phyloP scores from a whole-genome alignment of 2,329 filamentous ascomycete species.

The Endothia cerciana region DNA sequence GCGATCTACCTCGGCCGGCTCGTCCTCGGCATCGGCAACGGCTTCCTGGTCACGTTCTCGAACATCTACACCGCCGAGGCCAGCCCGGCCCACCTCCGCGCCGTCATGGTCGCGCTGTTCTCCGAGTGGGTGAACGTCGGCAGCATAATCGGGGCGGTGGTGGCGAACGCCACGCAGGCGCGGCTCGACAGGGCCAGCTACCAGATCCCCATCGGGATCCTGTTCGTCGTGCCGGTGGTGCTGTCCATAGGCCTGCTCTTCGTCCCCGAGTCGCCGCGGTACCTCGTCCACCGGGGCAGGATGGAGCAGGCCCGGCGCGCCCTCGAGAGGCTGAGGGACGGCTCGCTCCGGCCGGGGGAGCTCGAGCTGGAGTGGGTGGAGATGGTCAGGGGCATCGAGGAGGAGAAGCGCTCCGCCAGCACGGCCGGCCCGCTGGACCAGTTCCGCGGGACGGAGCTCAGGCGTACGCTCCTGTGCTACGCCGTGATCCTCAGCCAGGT shows the following conservation, averaged over 20 bases:
- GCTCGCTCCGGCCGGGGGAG: conserved; percentile 37
- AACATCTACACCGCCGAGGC: conserved; percentile 54
- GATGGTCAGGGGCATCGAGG: conserved; percentile 44
- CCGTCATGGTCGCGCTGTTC: conserved; percentile 52
- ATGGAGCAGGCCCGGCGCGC: conserved; percentile 35
- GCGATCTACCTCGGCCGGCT: conserved; percentile 52
- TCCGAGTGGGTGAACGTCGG: conserved; percentile 54
- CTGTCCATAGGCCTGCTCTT: conserved; percentile 50
- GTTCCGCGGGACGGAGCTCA: conserved; percentile 48
- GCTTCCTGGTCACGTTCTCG: conserved; percentile 49
- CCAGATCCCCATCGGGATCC: conserved; percentile 50
- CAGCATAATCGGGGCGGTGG: conserved; percentile 49
- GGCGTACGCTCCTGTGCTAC: conserved; percentile 54
- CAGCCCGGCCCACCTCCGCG: conserved; percentile 51
- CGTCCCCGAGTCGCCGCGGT: conserved; percentile 51
- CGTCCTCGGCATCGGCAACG: conserved; percentile 48
- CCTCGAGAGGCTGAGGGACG: conserved; percentile 37
- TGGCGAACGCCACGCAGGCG: conserved; percentile 46
- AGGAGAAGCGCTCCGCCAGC: conserved; percentile 40
- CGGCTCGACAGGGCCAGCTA: conserved; percentile 45
- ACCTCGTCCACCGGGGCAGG: conserved; percentile 43
- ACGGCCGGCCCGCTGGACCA: conserved; percentile 43
- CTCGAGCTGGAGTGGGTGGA: conserved; percentile 46
- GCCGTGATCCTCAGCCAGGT: conserved; percentile 51
- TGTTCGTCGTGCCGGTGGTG: conserved; percentile 51